Evolutionary conservation across 1,284 basidiomycete species (phyloP).

Genomic region (Naganishia liquefaciens): DNA sequence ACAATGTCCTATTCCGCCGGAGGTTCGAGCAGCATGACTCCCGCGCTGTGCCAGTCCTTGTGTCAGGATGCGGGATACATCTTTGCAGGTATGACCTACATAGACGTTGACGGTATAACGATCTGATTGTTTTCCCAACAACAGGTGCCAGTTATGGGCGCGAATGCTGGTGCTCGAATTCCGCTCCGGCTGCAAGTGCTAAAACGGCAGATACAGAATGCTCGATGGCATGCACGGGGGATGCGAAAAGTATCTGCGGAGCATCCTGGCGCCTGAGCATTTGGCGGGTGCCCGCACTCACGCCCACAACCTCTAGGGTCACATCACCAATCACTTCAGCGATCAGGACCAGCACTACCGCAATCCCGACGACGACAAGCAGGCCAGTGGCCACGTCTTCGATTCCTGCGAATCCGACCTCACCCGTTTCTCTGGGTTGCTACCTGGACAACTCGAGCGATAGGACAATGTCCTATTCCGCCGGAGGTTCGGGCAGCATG

Average conservation of each 20-base stretch:
- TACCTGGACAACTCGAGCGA: conserved; percentile 14
- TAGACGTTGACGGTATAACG: not conserved
- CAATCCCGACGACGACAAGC: conserved; percentile 18
- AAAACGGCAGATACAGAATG: conserved; percentile 40
- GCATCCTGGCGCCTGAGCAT: conserved; percentile 43
- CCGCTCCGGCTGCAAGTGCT: conserved; percentile 34
- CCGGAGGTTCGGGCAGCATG: conserved; percentile 14
- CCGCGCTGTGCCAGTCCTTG: conserved; percentile 23
- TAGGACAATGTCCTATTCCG: conserved; percentile 30
- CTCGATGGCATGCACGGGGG: conserved; percentile 47
- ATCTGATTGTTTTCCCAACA: conserved; percentile 28
- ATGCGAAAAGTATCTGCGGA: conserved; percentile 35
- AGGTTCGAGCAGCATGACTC: conserved; percentile 23
- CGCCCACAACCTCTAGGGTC: too few species aligned
- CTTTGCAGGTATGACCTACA: not conserved
- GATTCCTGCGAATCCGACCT: conserved; percentile 1
- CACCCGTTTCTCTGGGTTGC: conserved; percentile 7
- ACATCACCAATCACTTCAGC: conserved; percentile 14
- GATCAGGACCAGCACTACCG: conserved; percentile 19
- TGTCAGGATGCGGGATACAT: conserved; percentile 14
- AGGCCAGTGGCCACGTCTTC: conserved; percentile 17
- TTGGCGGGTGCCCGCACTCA: conserved; percentile 40
- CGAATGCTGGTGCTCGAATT: conserved; percentile 47
- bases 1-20: conserved; percentile 28
- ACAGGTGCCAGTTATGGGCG: conserved; percentile 47